These are phyloP conservation scores for Lupinus albus DNA, from an alignment of 306 rosid genomes.

Conservation along the genomic window DNA sequence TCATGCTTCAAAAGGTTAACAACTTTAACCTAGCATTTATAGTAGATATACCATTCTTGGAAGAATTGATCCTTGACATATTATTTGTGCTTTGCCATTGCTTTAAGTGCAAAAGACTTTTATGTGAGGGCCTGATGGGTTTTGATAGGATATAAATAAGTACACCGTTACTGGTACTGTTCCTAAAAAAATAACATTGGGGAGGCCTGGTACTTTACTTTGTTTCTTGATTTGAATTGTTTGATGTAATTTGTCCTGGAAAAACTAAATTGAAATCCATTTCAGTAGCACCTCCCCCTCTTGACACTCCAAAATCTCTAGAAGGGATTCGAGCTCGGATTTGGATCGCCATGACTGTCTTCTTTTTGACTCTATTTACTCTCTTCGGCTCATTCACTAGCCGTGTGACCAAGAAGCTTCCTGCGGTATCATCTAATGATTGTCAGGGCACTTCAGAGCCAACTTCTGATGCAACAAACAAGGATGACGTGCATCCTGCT, in stretches of 20 bases:
- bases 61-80: slow-evolving; percentile 20
- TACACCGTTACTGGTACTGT: slow-evolving; percentile 7
- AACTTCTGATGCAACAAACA: slow-evolving; percentile 40
- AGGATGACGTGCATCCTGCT: slow-evolving; percentile 50
- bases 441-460: slow-evolving; percentile 45
- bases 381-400: slow-evolving; percentile 50
- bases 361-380: slow-evolving; percentile 60
- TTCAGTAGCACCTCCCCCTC: slow-evolving; percentile 61
- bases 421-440: slow-evolving; percentile 42
- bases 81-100: slow-evolving; percentile 24
- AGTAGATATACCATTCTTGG: not conserved
- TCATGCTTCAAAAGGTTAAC: slow-evolving; percentile 64
- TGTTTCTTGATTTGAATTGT: slow-evolving; percentile 29
- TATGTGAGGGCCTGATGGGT: slow-evolving; percentile 4
- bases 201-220: slow-evolving; percentile 21
- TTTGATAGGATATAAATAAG: slow-evolving; percentile 18
- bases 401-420: slow-evolving; percentile 58
- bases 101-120: slow-evolving; percentile 3
- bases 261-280: slow-evolving; percentile 24
- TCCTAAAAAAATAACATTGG: slow-evolving; percentile 14
- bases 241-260: slow-evolving; percentile 9
- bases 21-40: slow-evolving; percentile 15
- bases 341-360: slow-evolving; percentile 61
- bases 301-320: slow-evolving; percentile 44
- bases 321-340: slow-evolving; percentile 59